Evolutionary conservation across 371 early-diverging fungal genomes (phyloP), one percentile per base, ranked within the genome.

Genomic region (Mucor saturninus): DNA sequence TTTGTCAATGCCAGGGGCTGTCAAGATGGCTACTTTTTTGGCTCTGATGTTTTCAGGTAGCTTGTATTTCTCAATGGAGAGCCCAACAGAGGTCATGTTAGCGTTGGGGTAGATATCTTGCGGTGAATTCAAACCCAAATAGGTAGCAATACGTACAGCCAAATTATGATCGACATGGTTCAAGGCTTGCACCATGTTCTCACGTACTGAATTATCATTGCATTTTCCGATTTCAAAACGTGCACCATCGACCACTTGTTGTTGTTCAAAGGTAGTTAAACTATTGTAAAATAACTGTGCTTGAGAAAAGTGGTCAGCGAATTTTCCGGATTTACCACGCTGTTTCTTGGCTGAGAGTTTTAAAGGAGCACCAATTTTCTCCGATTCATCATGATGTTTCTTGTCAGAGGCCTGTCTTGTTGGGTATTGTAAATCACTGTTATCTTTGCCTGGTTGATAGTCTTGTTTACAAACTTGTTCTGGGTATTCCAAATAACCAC

Each of bases 161-260:
- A 84, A 64, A 35, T 71, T 61, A 35, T 76, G 72, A 57, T 81
- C 81, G 28, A 81, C 69, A 13, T 64, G 65, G 64, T 81, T 81
- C 2, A 81, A 64, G 2, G 54, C 52, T 43, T 76, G 65, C 11
- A 84, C 55, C 63, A 80, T 67, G 6, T 75, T 71, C 15, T 73
- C 59, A 37, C 78, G 77, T 13, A 84, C 70, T 35, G 51, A 56
- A 15, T 60, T 8, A 48, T 59, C 56, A 15, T 57, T 56, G 31
- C 65, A 72, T 61, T 80, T 79, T 49, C 75, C 73, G 4, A 81
- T 54, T 61, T 84, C 84, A 45, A 81, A 84, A 2, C 78, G 71
- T 52, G 71, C 64, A 26, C 64, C 79, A 53, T 75, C 70, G 32
- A 77, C 74, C 0, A 74, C 50, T 37, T 81, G 81, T 31, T 75